Evolutionary conservation across 352 stramenopile genomes (phyloP).

Genomic region (Pythium grandisporangium): DNA sequence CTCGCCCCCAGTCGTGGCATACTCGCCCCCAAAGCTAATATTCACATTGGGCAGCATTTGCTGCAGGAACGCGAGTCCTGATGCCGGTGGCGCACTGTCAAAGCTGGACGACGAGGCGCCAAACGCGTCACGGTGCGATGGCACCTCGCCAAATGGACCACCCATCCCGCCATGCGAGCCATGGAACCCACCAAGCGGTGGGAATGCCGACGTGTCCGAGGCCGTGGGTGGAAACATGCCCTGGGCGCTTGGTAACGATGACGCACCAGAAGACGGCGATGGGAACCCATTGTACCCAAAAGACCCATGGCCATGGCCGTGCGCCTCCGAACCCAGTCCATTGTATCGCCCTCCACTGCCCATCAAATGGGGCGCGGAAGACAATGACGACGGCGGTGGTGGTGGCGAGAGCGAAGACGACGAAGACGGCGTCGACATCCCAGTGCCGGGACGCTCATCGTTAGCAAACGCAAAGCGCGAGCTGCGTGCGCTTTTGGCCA

Average conservation of each 20-base stretch:
- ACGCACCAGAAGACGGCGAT: background rate
- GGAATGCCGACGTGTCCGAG: conserved; percentile 6
- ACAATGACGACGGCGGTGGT: no score
- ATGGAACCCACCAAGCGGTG: conserved; percentile 4
- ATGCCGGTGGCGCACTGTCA: no score
- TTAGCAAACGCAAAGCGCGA: conserved; percentile 83
- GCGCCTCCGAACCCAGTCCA: conserved; percentile 2
- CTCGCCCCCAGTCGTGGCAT: conserved; percentile 11
- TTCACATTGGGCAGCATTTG: conserved; percentile 86
- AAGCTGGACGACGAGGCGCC: conserved; percentile 5
- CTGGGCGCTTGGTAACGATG: conserved; percentile 8
- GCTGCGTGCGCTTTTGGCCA: conserved; percentile 27
- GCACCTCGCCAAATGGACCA: no score
- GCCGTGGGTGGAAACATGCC: conserved; percentile 6
- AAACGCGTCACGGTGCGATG: no score
- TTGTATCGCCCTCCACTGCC: background rate
- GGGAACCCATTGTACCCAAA: conserved; percentile 24
- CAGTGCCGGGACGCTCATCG: no score
- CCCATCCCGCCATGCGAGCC: conserved; percentile 1
- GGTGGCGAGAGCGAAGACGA: no score
- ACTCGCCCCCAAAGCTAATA: conserved; percentile 80
- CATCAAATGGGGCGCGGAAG: no score
- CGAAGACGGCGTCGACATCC: background rate
- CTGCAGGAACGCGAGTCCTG: conserved; percentile 71
- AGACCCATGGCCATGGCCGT: conserved; percentile 13